These are phyloP conservation scores for Chenopodium berlandieri DNA, from an alignment of 148 eudicot species.

Conservation along the genomic window DNA sequence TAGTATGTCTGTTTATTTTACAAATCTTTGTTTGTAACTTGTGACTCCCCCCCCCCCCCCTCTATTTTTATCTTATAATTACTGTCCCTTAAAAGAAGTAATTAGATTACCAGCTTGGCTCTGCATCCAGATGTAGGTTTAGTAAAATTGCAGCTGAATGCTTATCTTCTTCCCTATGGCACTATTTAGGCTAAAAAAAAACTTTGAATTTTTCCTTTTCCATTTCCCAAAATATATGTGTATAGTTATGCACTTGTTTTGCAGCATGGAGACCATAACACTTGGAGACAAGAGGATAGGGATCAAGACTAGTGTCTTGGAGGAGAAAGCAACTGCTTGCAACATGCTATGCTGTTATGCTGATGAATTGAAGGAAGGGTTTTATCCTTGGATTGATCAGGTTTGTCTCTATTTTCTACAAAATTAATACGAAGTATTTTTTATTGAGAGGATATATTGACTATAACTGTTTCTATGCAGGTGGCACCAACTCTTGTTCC, in stretches of 20 bases:
- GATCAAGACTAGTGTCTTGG: conserved; percentile 93
- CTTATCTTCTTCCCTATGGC: background rate
- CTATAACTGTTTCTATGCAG: conserved; percentile 33
- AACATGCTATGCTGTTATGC: conserved; percentile 99
- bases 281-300: conserved; percentile 98
- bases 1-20: background rate
- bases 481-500: conserved; percentile 95
- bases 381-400: conserved; percentile 99
- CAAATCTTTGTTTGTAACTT: background rate
- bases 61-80: background rate
- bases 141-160: background rate
- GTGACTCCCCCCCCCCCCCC: background rate
- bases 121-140: background rate
- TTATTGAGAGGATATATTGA: background rate
- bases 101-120: background rate
- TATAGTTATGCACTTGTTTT: background rate
- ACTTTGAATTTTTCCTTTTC: background rate
- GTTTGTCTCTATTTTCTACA: conserved; percentile 36
- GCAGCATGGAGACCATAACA: conserved; percentile 98
- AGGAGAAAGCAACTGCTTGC: conserved; percentile 99
- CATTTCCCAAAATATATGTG: background rate
- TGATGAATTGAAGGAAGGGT: conserved; percentile 97
- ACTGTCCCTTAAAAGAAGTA: background rate
- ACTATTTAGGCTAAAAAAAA: background rate
- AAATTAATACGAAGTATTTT: background rate